These are phyloP conservation scores for Penicillium sp. DNA, from an alignment of 2,329 filamentous ascomycete species.

Conservation along the genomic window DNA sequence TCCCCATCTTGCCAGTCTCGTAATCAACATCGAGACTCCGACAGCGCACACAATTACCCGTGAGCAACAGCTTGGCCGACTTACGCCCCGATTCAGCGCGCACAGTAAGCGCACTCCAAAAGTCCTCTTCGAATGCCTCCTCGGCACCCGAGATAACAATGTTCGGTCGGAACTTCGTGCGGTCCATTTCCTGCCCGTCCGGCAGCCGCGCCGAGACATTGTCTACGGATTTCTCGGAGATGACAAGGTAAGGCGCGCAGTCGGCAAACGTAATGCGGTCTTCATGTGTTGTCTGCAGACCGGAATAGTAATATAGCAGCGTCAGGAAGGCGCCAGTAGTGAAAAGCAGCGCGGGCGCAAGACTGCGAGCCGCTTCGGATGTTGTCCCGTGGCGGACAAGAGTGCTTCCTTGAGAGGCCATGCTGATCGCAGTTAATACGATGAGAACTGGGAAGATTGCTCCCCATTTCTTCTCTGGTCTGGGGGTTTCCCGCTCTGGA, in stretches of 20 bases:
- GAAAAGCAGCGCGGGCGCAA: neutral
- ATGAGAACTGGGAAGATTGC: neutral
- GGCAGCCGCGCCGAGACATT: slow-evolving; percentile 60
- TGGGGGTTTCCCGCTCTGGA: neutral
- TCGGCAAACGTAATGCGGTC: slow-evolving; percentile 34
- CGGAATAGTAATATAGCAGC: slow-evolving; percentile 1
- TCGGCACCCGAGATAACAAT: slow-evolving; percentile 61
- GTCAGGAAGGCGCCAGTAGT: neutral
- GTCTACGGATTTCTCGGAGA: slow-evolving; percentile 65
- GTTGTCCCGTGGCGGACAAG: slow-evolving; percentile 1
- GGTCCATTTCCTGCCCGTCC: slow-evolving; percentile 52
- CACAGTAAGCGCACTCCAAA: slow-evolving; percentile 61
- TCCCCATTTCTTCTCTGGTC: neutral
- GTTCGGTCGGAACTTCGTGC: slow-evolving; percentile 69
- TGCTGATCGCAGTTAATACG: slow-evolving; percentile 1
- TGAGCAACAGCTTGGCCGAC: slow-evolving; percentile 52
- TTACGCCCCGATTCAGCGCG: slow-evolving; percentile 5
- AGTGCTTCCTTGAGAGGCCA: neutral
- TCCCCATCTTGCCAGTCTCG: slow-evolving; percentile 56
- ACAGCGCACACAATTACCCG: slow-evolving; percentile 67
- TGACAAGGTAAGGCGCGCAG: slow-evolving; percentile 62
- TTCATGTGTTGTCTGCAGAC: slow-evolving; percentile 5
- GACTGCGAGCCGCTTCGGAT: neutral
- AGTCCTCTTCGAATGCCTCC: slow-evolving; percentile 65
- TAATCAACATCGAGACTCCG: slow-evolving; percentile 69